Conservation (phyloP, 306 rosid genomes). For the Malus sieversii region DNA sequence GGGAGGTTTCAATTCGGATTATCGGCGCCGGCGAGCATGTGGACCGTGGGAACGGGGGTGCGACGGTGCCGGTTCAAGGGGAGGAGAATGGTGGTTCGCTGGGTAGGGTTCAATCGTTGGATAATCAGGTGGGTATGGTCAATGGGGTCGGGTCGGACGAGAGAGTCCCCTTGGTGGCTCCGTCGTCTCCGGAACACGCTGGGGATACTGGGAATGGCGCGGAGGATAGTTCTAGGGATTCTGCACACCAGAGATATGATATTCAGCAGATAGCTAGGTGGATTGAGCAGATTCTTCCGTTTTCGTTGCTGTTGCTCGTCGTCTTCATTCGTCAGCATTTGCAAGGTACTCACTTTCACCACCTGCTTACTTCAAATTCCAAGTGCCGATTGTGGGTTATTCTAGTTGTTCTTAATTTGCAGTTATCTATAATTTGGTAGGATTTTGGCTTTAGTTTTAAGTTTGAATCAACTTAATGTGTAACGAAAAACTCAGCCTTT, state of each 20-base stretch:
- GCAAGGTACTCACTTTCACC: slow-evolving; percentile 41
- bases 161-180: slow-evolving; percentile 44
- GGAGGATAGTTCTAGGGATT: slow-evolving; percentile 44
- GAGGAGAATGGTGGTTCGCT: slow-evolving; percentile 27
- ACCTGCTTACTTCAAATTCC: background rate
- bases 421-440: background rate
- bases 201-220: slow-evolving; percentile 31
- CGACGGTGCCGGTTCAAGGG: slow-evolving; percentile 15
- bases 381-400: background rate
- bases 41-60: slow-evolving; percentile 3
- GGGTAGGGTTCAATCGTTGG: slow-evolving; percentile 22
- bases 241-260: slow-evolving; percentile 61
- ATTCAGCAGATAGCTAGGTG: slow-evolving; percentile 67
- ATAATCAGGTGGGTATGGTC: slow-evolving; percentile 30
- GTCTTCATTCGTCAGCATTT: slow-evolving; percentile 89
- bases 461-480: background rate
- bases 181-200: slow-evolving; percentile 27
- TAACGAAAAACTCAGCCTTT: background rate
- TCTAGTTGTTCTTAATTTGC: background rate
- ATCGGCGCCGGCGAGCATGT: slow-evolving; percentile 42
- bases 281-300: slow-evolving; percentile 84
- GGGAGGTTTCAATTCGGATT: slow-evolving; percentile 58
- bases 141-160: slow-evolving; percentile 25
- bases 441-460: background rate
- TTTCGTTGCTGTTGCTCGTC: slow-evolving; percentile 55